Conservation (phyloP, 345 rosid genomes). For the Acer saccharum region DNA sequence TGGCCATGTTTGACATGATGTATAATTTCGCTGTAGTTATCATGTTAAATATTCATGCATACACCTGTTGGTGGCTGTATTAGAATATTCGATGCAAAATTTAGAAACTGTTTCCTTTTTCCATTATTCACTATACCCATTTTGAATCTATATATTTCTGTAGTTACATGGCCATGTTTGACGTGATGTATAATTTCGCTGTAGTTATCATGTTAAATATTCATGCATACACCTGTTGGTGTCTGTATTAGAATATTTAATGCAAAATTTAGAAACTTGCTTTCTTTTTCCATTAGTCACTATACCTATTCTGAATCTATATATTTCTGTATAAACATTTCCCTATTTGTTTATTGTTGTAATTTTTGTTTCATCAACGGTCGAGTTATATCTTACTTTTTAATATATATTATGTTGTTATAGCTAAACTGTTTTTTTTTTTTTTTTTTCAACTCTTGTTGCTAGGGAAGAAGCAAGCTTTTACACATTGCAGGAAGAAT, state of each 20-base stretch:
- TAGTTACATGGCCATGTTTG: background rate
- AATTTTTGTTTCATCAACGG: background rate
- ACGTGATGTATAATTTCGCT: background rate
- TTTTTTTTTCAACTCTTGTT: conserved; percentile 19
- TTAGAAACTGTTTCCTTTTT: background rate
- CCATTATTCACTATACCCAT: background rate
- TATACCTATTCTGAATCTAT: background rate
- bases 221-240: background rate
- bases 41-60: background rate
- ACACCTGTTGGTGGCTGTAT: background rate
- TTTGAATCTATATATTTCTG: background rate
- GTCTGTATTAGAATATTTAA: background rate
- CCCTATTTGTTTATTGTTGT: background rate
- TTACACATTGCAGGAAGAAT: conserved; percentile 81
- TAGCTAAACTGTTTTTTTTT: conserved; percentile 16
- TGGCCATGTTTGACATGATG: no score
- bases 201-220: background rate
- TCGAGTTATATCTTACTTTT: background rate
- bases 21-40: background rate
- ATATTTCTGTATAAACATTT: background rate
- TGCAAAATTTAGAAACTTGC: background rate
- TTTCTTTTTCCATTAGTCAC: background rate
- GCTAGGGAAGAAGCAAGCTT: conserved; percentile 69
- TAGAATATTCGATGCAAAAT: background rate
- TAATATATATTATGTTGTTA: background rate